Evolutionary conservation across 306 rosid species (phyloP).

Genomic region (Quillaja saponaria): DNA sequence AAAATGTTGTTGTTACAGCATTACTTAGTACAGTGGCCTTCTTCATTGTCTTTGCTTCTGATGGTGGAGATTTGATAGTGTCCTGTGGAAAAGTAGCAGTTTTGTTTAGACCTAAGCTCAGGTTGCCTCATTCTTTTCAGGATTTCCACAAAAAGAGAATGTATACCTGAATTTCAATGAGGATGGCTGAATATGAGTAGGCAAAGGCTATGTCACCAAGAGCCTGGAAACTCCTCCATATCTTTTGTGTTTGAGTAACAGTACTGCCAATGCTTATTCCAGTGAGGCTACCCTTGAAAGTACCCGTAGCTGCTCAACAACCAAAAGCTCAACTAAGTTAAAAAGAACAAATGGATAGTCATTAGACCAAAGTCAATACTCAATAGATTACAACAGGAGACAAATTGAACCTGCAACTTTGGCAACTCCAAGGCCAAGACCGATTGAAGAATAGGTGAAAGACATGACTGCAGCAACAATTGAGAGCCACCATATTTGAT

Average conservation of each 20-base stretch:
- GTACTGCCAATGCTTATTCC: slow-evolving; percentile 47
- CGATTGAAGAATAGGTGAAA: slow-evolving; percentile 55
- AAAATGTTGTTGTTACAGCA: slow-evolving; percentile 63
- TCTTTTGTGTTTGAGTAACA: slow-evolving; percentile 41
- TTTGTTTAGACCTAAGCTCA: neutral
- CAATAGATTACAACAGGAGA: neutral
- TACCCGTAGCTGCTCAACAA: slow-evolving; percentile 48
- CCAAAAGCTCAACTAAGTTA: slow-evolving; percentile 14
- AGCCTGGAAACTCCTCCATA: slow-evolving; percentile 64
- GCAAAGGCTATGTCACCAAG: slow-evolving; percentile 47
- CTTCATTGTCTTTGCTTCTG: slow-evolving; percentile 84
- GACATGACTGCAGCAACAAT: slow-evolving; percentile 63
- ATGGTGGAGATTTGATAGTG: slow-evolving; percentile 79
- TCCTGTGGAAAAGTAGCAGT: slow-evolving; percentile 42
- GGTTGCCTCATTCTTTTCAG: neutral
- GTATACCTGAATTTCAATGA: slow-evolving; percentile 65
- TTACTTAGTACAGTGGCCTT: slow-evolving; percentile 61
- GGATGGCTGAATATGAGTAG: slow-evolving; percentile 43
- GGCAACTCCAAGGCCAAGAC: slow-evolving; percentile 56
- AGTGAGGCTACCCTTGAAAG: slow-evolving; percentile 46
- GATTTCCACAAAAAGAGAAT: neutral
- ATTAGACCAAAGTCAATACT: neutral
- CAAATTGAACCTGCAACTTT: slow-evolving; percentile 58
- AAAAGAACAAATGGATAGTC: neutral
- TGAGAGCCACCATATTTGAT: slow-evolving; percentile 75